phyloP scores from a whole-genome alignment of 805 yeast species.

The Sugiyamaella boreocaroliniensis region DNA sequence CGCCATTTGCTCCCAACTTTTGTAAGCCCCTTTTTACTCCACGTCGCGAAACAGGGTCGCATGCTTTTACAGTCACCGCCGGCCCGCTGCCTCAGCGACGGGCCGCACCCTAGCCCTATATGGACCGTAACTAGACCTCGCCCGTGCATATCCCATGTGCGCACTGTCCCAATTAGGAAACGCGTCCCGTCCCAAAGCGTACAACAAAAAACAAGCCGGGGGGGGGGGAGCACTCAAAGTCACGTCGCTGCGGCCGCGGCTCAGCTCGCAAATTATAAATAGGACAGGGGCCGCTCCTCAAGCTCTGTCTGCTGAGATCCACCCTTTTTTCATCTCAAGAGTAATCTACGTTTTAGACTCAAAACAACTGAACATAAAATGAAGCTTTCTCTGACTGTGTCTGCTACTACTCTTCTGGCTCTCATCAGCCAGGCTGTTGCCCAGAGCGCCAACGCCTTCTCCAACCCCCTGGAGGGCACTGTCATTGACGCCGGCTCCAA shows the following conservation, averaged over 20 bases:
- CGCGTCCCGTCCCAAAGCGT: not conserved
- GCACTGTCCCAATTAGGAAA: not conserved
- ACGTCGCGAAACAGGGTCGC: no score
- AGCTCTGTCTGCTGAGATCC: not conserved
- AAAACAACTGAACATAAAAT: not conserved
- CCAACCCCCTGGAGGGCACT: constrained; percentile 26
- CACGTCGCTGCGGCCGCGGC: not conserved
- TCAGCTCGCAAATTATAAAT: not conserved
- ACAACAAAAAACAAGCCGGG: not conserved
- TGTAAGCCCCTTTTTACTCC: no score
- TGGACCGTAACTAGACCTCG: no score
- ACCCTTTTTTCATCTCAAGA: not conserved
- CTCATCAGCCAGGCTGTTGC: constrained; percentile 5
- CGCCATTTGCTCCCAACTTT: no score
- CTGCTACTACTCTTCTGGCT: not conserved
- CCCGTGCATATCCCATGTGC: not conserved
- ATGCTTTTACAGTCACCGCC: no score
- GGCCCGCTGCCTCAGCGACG: no score
- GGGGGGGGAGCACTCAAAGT: not conserved
- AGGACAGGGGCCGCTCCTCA: not conserved
- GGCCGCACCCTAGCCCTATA: no score
- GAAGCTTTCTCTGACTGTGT: not conserved
- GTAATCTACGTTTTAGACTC: no score
- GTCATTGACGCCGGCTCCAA: constrained; percentile 27
- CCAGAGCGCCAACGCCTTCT: constrained; percentile 28